Percentiles rank a stretch among this genome's conserved stretches.
Evolutionary conservation across 345 rosid species (phyloP).

Genomic region (Lepidium aucheri): DNA sequence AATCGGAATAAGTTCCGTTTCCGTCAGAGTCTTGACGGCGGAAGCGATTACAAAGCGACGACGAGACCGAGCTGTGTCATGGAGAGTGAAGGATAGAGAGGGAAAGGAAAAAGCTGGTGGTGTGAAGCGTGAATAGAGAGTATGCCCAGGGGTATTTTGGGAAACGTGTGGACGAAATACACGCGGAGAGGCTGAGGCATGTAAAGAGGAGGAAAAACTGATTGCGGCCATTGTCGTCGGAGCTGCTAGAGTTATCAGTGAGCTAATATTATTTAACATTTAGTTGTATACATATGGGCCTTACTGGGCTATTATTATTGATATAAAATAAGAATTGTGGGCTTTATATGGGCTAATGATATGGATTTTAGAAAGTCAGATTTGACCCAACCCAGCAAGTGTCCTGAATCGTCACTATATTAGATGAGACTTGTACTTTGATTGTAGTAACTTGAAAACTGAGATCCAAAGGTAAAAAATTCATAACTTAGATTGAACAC

Average conservation of each 20-base stretch:
- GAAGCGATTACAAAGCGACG: slow-evolving; percentile 20
- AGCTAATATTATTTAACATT: background rate
- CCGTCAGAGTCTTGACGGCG: slow-evolving; percentile 45
- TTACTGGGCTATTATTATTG: background rate
- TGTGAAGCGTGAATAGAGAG: slow-evolving; percentile 34
- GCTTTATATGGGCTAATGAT: background rate
- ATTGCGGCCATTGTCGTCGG: slow-evolving; percentile 42
- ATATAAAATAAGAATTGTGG: background rate
- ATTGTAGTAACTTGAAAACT: background rate
- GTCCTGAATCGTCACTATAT: too few relatives aligned
- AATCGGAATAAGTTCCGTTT: slow-evolving; percentile 34
- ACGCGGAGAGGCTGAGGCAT: slow-evolving; percentile 31
- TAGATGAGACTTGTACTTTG: background rate
- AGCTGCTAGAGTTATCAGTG: background rate
- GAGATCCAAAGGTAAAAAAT: background rate
- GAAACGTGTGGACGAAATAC: slow-evolving; percentile 11
- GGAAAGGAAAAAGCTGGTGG: slow-evolving; percentile 29
- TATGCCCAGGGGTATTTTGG: slow-evolving; percentile 35
- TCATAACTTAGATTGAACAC: background rate
- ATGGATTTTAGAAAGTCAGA: too few relatives aligned
- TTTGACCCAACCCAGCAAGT: too few relatives aligned
- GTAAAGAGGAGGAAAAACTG: slow-evolving; percentile 30
- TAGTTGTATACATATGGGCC: background rate
- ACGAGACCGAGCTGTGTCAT: slow-evolving; percentile 25
- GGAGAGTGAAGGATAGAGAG: slow-evolving; percentile 36